Evolutionary conservation across 2,329 filamentous ascomycete genomes (phyloP), one percentile per base, ranked within the genome.

Genomic region (Ustilaginoidea virens): DNA sequence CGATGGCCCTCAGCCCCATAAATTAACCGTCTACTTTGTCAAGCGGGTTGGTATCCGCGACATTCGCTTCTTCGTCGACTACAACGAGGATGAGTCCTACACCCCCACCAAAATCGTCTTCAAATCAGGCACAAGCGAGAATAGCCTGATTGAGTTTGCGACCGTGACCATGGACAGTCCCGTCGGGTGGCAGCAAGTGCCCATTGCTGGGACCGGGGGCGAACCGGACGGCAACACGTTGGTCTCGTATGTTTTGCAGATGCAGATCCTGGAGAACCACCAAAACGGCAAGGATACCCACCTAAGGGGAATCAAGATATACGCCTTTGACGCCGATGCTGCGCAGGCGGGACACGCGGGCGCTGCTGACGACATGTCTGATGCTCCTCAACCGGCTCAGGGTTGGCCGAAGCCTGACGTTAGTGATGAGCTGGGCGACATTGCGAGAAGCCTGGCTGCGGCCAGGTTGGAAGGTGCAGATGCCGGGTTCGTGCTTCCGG

Each of bases 231-330:
- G 68, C 23, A 79, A 75, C 42, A 80, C 86, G 1, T 68, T 96
- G 12, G 74, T 86, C 35, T 85, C 81, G 11, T 93, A 87, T 57
- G 72, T 96, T 17, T 66, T 98, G 17, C 86, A 96, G 52, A 75
- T 96, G 45, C 75, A 80, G 40, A 77, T 98, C 27, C 69, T 87
- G 29, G 90, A 96, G 57, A 98, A 98, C 47, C 90, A 98, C 51
- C 90, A 98, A 56, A 98, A 98, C 51, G 90, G 90, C 38, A 98
- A 98, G 52, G 90, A 98, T 50, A 98, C 90, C n/a, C 90, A 98
- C 60, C 68, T 98, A 15, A 69, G 90, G 11, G 87, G 85, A 2
- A 69, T 98, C 51, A 92, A 93, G 57, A 78, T 96, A 7, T 98
- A 72, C 39, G 69, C 69, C 1, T 55, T 69, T 12, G 64, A 69